Evolutionary conservation across 805 yeast genomes (phyloP).

Genomic region (Myxozyma neglecta): DNA sequence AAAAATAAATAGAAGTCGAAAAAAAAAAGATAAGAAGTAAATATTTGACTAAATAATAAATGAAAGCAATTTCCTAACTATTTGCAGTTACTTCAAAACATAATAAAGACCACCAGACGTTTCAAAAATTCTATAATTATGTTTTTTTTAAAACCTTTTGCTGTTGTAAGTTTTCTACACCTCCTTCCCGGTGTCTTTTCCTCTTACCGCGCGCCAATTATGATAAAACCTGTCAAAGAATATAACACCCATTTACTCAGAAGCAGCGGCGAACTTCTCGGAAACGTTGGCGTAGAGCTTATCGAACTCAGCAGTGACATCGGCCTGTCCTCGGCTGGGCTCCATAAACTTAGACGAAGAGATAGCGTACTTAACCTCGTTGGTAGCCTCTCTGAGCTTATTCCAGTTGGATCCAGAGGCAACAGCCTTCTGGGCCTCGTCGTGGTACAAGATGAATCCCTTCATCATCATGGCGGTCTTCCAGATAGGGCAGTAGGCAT

Average conservation of each 20-base stretch:
- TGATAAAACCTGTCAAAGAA: too few species aligned
- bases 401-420: conserved; percentile 93
- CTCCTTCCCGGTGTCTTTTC: too few species aligned
- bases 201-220: neutral
- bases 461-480: conserved; percentile 98
- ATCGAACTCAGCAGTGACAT: conserved; percentile 72
- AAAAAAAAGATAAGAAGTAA: too few species aligned
- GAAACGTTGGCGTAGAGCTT: conserved; percentile 70
- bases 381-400: conserved; percentile 82
- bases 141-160: neutral
- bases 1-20: neutral
- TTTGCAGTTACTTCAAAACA: neutral
- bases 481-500: conserved; percentile 99
- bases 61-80: too few species aligned
- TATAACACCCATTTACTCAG: conserved; percentile 55
- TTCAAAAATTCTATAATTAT: neutral
- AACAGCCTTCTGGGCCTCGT: conserved; percentile 97
- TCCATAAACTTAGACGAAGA: conserved; percentile 94
- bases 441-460: conserved; percentile 84
- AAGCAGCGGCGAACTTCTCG: conserved; percentile 92
- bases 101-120: neutral
- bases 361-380: conserved; percentile 89
- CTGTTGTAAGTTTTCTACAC: neutral
- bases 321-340: conserved; percentile 87
- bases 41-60: too few species aligned